Base-by-base conservation (phyloP, 495 filamentous ascomycete species). In the Neurospora sp. region DNA sequence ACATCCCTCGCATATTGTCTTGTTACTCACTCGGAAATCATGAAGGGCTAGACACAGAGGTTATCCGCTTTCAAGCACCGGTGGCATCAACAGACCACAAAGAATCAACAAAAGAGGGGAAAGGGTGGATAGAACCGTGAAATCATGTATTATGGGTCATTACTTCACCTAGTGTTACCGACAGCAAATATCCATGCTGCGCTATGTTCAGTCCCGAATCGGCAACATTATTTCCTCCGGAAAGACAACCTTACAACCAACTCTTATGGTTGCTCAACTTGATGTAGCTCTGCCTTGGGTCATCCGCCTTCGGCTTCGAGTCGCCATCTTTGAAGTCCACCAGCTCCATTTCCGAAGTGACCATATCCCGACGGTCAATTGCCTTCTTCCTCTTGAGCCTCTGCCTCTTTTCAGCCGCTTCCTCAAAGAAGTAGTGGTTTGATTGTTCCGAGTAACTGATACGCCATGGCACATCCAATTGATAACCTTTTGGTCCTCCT, bases 381-480 rank as follows among this genome's bases (percentile, higher is more conserved):
- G 21, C 48, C 6, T 48, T 34, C 21, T 31, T 37, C 21, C 70
- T 10, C 24, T 73, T 72, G 69, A 38, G 62, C 17, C 54, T 19
- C 7, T 45, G 36, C 24, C 38, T 39, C 21, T 59, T 5, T 21
- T 73, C 73, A 31, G n/a, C 66, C 1, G 69, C 78, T 70, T 83
- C 79, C 74, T 83, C 80, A 74, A 84, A 82, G 76, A 78, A 84
- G 69, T 83, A 83, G 69, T 84, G 83, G 71, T 83, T 80, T 10
- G 77, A 69, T 9, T 62, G 73, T 10, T 82, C 80, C 4, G 79
- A 80, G 39, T 86, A 85, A 11, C 74, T 78, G 24, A 93, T 86
- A 72, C 84, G 85, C 89, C 90, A 93, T 15, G 84, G 83, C 9
- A 89, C 87, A 36, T 82, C 81, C 69, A 92, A 81, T 74, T 91